phyloP scores from a whole-genome alignment of 352 stramenopile genomes.

The Pythium aquatile region DNA sequence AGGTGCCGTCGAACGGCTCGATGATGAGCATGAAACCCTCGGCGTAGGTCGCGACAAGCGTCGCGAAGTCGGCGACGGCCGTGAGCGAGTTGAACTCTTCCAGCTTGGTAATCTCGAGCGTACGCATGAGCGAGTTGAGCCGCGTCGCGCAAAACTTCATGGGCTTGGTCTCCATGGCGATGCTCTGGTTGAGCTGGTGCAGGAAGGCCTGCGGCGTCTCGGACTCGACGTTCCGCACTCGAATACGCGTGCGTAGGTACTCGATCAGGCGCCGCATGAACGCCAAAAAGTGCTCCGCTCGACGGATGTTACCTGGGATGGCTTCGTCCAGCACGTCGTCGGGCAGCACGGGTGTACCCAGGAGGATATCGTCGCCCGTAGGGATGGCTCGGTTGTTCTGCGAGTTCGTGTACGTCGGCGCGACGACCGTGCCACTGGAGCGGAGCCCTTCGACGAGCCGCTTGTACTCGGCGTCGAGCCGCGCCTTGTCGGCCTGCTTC shows the following conservation, averaged over 20 bases:
- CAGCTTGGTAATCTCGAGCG: constrained; percentile 96
- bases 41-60: constrained; percentile 95
- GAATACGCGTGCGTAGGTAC: constrained; percentile 85
- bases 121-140: constrained; percentile 95
- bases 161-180: constrained; percentile 95
- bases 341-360: constrained; percentile 81
- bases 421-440: constrained; percentile 81
- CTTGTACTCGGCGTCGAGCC: constrained; percentile 94
- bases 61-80: constrained; percentile 97
- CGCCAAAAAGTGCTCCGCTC: constrained; percentile 97
- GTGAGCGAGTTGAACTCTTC: constrained; percentile 96
- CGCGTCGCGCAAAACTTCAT: constrained; percentile 97
- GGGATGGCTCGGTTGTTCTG: constrained; percentile 41
- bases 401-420: constrained; percentile 49
- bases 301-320: constrained; percentile 97
- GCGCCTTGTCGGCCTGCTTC: constrained; percentile 89
- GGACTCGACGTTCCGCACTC: constrained; percentile 90
- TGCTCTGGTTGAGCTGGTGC: constrained; percentile 92
- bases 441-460: constrained; percentile 95
- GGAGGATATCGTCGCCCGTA: constrained; percentile 60
- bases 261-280: constrained; percentile 98
- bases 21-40: constrained; percentile 99
- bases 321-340: constrained; percentile 96
- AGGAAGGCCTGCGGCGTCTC: constrained; percentile 97
- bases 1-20: constrained; percentile 89